Evolutionary conservation across 164 flowering plant species (phyloP).

Genomic region (Tinospora cordifolia): DNA sequence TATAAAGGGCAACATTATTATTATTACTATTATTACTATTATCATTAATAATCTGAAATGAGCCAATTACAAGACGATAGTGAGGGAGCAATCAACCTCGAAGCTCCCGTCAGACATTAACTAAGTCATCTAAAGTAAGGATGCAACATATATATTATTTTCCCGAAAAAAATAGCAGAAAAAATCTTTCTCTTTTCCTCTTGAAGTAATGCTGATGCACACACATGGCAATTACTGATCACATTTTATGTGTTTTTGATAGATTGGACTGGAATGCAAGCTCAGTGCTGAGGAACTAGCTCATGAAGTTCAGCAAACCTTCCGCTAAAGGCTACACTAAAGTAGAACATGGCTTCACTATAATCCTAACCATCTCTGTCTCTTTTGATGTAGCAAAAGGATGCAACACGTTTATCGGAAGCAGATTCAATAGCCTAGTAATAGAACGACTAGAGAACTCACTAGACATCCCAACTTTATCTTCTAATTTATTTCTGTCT

Average conservation of each 20-base stretch:
- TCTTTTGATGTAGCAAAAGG: background rate
- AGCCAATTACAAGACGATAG: background rate
- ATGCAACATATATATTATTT: background rate
- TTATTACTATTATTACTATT: background rate
- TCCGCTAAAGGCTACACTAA: slow-evolving; percentile 34
- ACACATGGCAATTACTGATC: background rate
- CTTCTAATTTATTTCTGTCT: background rate
- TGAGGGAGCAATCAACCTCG: background rate
- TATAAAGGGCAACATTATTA: too few species aligned
- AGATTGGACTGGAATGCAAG: slow-evolving; percentile 95
- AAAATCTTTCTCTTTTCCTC: background rate
- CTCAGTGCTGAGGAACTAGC: slow-evolving; percentile 95
- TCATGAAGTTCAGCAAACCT: slow-evolving; percentile 78
- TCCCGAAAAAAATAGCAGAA: background rate
- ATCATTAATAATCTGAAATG: background rate
- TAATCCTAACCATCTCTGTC: background rate
- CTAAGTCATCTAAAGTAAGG: background rate
- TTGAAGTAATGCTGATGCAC: background rate
- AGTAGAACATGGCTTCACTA: background rate
- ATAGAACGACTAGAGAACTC: background rate
- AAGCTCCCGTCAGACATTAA: background rate
- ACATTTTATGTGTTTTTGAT: slow-evolving; percentile 7
- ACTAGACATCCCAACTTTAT: background rate
- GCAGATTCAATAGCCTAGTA: background rate
- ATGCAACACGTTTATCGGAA: background rate